Base-by-base conservation (phyloP, 75 land plant genomes). In the Cupressus sempervirens region DNA sequence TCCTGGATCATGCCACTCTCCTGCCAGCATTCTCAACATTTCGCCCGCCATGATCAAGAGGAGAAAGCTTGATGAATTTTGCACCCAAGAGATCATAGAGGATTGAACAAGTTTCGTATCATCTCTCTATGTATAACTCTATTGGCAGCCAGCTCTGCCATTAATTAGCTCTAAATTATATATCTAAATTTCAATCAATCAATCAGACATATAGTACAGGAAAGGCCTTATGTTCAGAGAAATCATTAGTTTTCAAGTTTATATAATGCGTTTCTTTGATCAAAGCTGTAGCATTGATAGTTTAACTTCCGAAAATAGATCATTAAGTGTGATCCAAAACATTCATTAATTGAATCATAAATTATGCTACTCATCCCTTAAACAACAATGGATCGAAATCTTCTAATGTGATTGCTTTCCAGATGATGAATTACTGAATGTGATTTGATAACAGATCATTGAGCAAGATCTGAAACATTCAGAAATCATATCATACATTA, bases 41-140 rank as follows among this genome's bases (percentile, higher is more conserved):
- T 79, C 81, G 13, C 81, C 81, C 10, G 81, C 81, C 30, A 45
- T 79, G 81, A 79, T 79, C 7, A 79, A 79, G 48, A 79, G 46
- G 81, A 79, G 81, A 79, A 79, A 79, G 81, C 52, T 79, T 45
- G 46, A 79, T 26, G 81, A 79, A n/a, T 43, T 79, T 79, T 79
- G 50, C 45, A 45, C 50, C 81, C n/a, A 45, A 45, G 48, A 50
- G 45, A 3, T 79, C 26, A 45, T 45, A 45, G 81, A 79, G 40
- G 29, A 23, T 10, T 40, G 45, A 43, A 45, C n/a, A 26, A n/a
- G 26, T 36, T 76, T 7, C 50, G 45, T 12, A n/a, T 79, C 1
- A 23, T 65, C 23, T 65, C 23, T 65, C 26, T 65, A 65, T 65
- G 29, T 65, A 65, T 72, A 79, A 79, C 81, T 20, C 46, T 20